Percentiles rank a stretch among this genome's conserved stretches.
Evolutionary conservation across 2,329 filamentous ascomycete species (phyloP).

Genomic region (Fusarium udum): DNA sequence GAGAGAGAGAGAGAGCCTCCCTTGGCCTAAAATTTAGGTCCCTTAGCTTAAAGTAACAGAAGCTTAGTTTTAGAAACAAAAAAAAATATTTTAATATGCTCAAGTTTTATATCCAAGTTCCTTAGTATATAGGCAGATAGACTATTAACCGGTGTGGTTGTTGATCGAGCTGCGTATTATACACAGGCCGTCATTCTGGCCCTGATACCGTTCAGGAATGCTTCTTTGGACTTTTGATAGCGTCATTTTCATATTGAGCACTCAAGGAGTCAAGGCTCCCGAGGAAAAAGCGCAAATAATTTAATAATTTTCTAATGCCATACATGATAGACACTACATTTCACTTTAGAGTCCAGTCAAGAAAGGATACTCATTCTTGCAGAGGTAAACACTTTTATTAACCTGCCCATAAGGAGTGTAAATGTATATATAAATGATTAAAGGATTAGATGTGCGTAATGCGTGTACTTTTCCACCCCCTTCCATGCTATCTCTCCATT

Average conservation of each 20-base stretch:
- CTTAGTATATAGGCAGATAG: no score
- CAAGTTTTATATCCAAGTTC: no score
- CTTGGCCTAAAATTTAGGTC: no score
- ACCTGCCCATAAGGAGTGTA: background rate
- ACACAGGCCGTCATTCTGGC: conserved; percentile 53
- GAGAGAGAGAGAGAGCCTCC: no score
- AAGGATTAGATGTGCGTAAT: conserved; percentile 5
- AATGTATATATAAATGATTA: background rate
- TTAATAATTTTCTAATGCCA: background rate
- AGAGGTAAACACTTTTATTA: background rate
- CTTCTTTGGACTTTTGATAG: conserved; percentile 44
- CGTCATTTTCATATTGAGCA: background rate
- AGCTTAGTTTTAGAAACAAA: no score
- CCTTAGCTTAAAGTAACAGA: no score
- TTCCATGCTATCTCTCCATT: conserved; percentile 1
- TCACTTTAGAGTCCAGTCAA: no score
- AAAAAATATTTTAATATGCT: no score
- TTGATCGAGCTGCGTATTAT: conserved; percentile 51
- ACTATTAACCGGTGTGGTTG: conserved; percentile 50
- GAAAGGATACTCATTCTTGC: background rate
- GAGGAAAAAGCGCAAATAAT: background rate
- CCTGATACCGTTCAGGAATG: conserved; percentile 53
- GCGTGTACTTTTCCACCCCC: conserved; percentile 18
- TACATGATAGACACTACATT: background rate
- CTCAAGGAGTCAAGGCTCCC: background rate